Conservation (phyloP, 148 eudicot species). For the Suaeda aralocaspica region DNA sequence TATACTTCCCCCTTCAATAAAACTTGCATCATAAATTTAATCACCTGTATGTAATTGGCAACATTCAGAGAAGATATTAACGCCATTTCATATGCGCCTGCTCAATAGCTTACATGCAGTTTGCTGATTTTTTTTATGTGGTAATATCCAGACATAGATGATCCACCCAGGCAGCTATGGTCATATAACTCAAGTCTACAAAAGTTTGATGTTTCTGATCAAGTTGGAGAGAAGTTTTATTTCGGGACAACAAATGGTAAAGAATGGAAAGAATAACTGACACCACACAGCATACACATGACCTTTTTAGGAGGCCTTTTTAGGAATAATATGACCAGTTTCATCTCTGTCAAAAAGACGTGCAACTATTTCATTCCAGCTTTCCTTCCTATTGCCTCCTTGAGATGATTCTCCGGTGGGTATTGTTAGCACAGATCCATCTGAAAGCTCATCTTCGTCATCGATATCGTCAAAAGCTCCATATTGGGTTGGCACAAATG, state of each 20-base stretch:
- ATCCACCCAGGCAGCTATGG: too few species aligned
- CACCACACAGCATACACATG: not conserved
- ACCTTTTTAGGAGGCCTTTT: conserved; percentile 20
- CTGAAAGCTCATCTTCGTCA: conserved; percentile 38
- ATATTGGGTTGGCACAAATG: conserved; percentile 53
- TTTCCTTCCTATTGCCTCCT: conserved; percentile 39
- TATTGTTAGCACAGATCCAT: conserved; percentile 24
- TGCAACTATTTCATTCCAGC: conserved; percentile 71
- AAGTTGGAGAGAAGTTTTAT: not conserved
- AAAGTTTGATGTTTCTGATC: not conserved
- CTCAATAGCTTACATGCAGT: too few species aligned
- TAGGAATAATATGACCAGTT: conserved; percentile 53
- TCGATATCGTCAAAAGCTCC: conserved; percentile 70
- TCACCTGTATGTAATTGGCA: too few species aligned
- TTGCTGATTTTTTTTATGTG: too few species aligned
- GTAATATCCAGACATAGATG: too few species aligned
- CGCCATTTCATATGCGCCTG: too few species aligned
- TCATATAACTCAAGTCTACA: too few species aligned
- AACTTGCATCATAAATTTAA: too few species aligned
- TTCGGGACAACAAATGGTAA: conserved; percentile 4
- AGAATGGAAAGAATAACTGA: conserved; percentile 21
- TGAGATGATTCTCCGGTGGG: conserved; percentile 40
- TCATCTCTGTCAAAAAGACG: conserved; percentile 76
- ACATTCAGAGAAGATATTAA: too few species aligned
- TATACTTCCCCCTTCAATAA: too few species aligned